Percentiles rank a stretch among this genome's conserved stretches.
Evolutionary conservation across 768 basidiomycete genomes (phyloP).

Genomic region (Porphyrellus cyaneotinctus): DNA sequence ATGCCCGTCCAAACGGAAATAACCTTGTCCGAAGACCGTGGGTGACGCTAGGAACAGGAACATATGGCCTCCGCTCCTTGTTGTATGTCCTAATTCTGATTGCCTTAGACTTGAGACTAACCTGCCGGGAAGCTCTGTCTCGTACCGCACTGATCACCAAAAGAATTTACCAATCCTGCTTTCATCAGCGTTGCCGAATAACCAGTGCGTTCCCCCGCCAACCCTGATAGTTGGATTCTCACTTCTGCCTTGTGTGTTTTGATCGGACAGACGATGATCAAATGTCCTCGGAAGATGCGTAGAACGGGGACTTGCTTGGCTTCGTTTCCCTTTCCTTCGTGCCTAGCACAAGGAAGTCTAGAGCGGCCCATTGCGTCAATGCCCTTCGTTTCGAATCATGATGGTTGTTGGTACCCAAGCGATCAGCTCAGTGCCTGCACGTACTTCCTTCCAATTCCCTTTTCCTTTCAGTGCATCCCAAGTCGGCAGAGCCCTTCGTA

Average conservation of each 20-base stretch:
- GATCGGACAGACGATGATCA: not conserved
- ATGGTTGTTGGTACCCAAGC: not conserved
- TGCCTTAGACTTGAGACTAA: no score
- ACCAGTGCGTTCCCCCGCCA: not conserved
- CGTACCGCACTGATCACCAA: not conserved
- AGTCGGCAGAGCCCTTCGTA: not conserved
- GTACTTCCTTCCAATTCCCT: not conserved
- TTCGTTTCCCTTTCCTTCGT: not conserved
- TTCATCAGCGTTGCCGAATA: not conserved
- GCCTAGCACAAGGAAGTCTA: not conserved
- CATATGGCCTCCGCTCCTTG: not conserved
- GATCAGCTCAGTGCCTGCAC: not conserved
- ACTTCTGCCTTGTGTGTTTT: not conserved
- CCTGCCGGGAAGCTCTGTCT: not conserved
- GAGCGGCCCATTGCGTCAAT: not conserved
- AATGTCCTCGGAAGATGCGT: no score
- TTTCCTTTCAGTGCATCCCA: not conserved
- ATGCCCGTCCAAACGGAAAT: not conserved
- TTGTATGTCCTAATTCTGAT: not conserved
- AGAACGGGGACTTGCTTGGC: not conserved
- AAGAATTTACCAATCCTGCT: not conserved
- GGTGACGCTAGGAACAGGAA: not conserved
- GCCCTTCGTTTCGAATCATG: not conserved
- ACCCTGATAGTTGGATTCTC: not conserved
- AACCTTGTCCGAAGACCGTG: not conserved